These are phyloP conservation scores for Rhodotorula diobovata DNA, from an alignment of 768 basidiomycete species.

Conservation along the genomic window DNA sequence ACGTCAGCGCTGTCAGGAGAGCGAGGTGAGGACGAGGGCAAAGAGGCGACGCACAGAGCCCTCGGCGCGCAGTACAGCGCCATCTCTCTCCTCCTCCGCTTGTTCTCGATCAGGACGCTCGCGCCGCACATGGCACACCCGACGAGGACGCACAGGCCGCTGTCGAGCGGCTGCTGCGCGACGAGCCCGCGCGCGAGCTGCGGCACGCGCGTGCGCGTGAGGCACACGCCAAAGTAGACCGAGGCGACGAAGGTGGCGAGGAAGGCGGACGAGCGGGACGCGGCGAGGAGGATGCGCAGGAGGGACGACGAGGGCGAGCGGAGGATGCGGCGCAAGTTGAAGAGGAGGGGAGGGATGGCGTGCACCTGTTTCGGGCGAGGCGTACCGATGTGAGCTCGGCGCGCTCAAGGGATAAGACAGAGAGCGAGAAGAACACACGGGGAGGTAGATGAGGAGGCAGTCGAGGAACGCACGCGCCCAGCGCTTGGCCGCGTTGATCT, in stretches of 20 bases:
- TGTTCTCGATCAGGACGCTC: conserved; percentile 40
- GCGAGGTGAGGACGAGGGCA: background rate
- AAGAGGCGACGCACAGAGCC: conserved; percentile 30
- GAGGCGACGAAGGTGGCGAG: conserved; percentile 40
- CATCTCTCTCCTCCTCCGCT: conserved; percentile 39
- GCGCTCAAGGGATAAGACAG: no score
- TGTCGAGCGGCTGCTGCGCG: conserved; percentile 27
- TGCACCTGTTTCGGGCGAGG: no score
- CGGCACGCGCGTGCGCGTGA: conserved; percentile 38
- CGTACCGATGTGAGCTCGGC: no score
- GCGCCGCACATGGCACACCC: conserved; percentile 24
- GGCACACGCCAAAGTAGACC: conserved; percentile 38
- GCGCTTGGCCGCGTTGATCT: conserved; percentile 28
- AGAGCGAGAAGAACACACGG: conserved; percentile 15
- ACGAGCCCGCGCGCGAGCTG: background rate
- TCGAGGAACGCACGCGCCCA: conserved; percentile 36
- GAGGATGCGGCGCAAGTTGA: conserved; percentile 21
- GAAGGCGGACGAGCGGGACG: conserved; percentile 39
- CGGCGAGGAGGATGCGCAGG: conserved; percentile 28
- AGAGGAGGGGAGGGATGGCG: conserved; percentile 37
- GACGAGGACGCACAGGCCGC: conserved; percentile 25
- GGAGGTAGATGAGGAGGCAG: conserved; percentile 37
- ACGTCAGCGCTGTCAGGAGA: no score
- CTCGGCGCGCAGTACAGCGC: conserved; percentile 37
- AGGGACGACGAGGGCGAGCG: conserved; percentile 9